phyloP scores from a whole-genome alignment of 2,329 filamentous ascomycete genomes.

The Allantophomopsis lycopodina region DNA sequence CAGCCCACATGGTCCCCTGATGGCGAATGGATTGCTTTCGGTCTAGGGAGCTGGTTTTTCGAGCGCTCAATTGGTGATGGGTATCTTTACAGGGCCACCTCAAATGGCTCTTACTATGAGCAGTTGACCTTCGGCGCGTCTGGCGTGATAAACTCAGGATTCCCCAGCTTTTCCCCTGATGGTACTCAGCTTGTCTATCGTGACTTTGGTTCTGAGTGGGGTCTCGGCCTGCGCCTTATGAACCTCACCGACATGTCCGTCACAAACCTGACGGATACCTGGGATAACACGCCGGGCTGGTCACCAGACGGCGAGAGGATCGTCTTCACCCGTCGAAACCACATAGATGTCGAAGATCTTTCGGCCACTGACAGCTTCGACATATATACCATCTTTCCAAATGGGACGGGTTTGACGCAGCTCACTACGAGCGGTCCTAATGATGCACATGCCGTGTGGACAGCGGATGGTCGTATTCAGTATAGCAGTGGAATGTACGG shows the following conservation, averaged over 20 bases:
- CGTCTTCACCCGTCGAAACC: conserved; percentile 22
- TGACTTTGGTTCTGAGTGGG: conserved; percentile 14
- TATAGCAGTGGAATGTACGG: conserved; percentile 27
- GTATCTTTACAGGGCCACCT: conserved; percentile 7
- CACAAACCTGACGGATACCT: conserved; percentile 20
- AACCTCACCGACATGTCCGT: conserved; percentile 13
- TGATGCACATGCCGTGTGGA: conserved; percentile 30
- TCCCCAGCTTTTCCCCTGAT: conserved; percentile 24
- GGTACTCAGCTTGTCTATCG: conserved; percentile 23
- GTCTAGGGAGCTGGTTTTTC: conserved; percentile 25
- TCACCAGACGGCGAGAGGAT: conserved; percentile 24
- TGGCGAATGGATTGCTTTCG: conserved; percentile 22
- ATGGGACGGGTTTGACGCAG: conserved; percentile 21
- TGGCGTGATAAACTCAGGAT: conserved; percentile 21
- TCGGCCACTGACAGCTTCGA: conserved; percentile 19
- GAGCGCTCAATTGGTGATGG: conserved; percentile 12
- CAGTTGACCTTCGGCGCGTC: conserved; percentile 19
- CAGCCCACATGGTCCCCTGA: conserved; percentile 25
- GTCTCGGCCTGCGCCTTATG: conserved; percentile 20
- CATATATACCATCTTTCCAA: conserved; percentile 25
- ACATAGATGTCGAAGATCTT: conserved; percentile 8
- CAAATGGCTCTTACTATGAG: conserved; percentile 11
- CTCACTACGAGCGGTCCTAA: conserved; percentile 23
- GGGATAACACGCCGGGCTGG: conserved; percentile 25
- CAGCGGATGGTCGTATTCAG: conserved; percentile 24